Evolutionary conservation across 208 protist species (phyloP), one percentile per base, ranked within the genome.

Genomic region (Crithidia bombi): DNA sequence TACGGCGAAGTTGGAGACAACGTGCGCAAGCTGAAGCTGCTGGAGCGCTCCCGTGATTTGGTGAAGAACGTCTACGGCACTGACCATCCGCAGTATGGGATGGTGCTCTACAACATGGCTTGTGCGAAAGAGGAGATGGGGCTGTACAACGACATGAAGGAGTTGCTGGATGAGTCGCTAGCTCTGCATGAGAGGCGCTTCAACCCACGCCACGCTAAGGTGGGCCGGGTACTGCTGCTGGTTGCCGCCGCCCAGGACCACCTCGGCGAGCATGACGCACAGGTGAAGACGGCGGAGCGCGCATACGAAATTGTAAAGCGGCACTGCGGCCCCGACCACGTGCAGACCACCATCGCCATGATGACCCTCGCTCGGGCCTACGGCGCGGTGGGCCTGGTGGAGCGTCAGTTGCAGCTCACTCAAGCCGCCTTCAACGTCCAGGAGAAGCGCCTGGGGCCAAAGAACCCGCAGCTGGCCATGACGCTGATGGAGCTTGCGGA

Each of bases 61-160:
- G 87, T 94, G 28, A 41, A 65, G 57, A 10, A 66, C 10, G 72
- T 87, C 15, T 93, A 94, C 76, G 89, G 91, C 55, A 69, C 38
- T 33, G 79, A 89, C 26, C 91, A 96, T 71, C 91, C 87, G 63
- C 91, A 96, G 81, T 96, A 94, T 71, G 89, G 77, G 7, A 89
- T 94, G 86, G 83, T 92, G 43, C 65, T 96, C 11, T 94, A 91
- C 66, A 92, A 94, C 70, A 84, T 93, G 69, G 91, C 91, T 39
- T 86, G 83, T 39, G 87, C 87, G 14, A 78, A 92, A 50, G 89
- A 93, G 44, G 91, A 94, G 46, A 86, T 88, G 44, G 91, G 91
- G 12, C 47, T 71, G 2, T 93, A 87, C 55, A 62, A 79, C n/a
- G 80, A 92, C 36, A 96, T 96, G 91, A 74, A 87, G 49, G 39